Conservation (phyloP, 108 stramenopile genomes). For the Aureococcus anophagefferens region DNA sequence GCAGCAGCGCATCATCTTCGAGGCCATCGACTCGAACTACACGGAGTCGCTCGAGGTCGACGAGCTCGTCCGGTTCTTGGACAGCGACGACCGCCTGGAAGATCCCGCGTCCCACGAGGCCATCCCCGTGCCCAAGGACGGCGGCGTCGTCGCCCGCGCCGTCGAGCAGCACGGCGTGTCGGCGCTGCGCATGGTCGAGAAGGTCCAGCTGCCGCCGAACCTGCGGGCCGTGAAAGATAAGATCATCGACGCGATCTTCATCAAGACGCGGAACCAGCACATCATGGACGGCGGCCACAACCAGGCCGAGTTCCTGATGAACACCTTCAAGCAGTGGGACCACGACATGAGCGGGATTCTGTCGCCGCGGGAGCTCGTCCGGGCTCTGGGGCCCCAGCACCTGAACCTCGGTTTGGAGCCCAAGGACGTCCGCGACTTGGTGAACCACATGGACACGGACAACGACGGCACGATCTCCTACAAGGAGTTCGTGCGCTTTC, state of each 20-base stretch:
- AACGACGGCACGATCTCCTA: slow-evolving; percentile 9
- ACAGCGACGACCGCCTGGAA: background rate
- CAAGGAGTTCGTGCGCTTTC: slow-evolving; percentile 11
- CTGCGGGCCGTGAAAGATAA: slow-evolving; percentile 8
- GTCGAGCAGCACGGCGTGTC: background rate
- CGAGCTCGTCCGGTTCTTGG: slow-evolving; percentile 5
- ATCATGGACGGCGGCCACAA: slow-evolving; percentile 1
- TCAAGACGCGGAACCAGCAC: background rate
- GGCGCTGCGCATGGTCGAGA: background rate
- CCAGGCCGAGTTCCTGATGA: slow-evolving; percentile 8
- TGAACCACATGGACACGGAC: slow-evolving; percentile 7
- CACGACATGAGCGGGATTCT: slow-evolving; percentile 2
- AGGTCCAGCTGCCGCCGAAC: slow-evolving; percentile 4
- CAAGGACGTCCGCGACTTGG: background rate
- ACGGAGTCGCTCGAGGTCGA: slow-evolving; percentile 11
- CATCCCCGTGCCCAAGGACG: background rate
- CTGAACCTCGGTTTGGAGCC: slow-evolving; percentile 9
- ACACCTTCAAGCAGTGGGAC: slow-evolving; percentile 17
- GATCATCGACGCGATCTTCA: slow-evolving; percentile 6
- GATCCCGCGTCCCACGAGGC: background rate
- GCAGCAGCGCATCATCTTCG: slow-evolving; percentile 17
- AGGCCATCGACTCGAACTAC: slow-evolving; percentile 16
- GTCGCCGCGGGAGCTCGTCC: slow-evolving; percentile 11
- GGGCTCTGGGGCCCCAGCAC: slow-evolving; percentile 5
- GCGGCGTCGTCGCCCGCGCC: background rate